Base-by-base conservation (phyloP, 1,139 yeast genomes). In the Geotrichum citri-aurantii region DNA sequence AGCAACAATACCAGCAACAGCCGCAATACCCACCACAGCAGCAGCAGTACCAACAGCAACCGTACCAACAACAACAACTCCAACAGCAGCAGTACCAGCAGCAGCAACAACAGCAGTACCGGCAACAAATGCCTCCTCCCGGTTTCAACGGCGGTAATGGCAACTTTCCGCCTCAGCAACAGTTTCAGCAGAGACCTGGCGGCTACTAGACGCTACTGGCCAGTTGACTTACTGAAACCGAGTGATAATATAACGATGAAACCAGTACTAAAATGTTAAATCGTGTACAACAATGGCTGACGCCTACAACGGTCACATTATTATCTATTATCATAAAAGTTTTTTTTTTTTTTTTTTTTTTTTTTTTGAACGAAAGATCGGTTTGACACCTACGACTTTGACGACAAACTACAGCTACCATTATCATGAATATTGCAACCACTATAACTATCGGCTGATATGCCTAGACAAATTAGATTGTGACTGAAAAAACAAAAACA, bases 21-120 rank as follows among this genome's bases (percentile, higher is more conserved):
- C 26, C 14, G 55, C 10, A 56, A 52, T 48, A 55, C 55, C 54
- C n/a, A n/a, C n/a, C 37, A 50, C 17, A 55, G 52, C 40, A 48
- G 55, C 50, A 48, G 53, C n/a, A 31, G 50, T 40, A 47, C 53
- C 27, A 52, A 26, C 54, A 50, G 21, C 14, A 48, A 44, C 29
- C 53, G 46, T 3, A 37, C n/a, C 17, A 37, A 2, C 37, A 31
- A 31, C 37, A 31, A 31, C 37, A 31, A 8, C 12, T 8, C 19
- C 49, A 42, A 37, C 31, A 7, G n/a, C 37, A 19, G 3, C 48
- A 12, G 23, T 26, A 33, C 23, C 52, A 50, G 21, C 46, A 48
- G 40, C 52, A 50, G 17, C 52, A 11, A 24, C 52, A 33, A 10
- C 53, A 50, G 27, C 46, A 37, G 19, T 26, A 37, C n/a, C 24